Conservation (phyloP, 768 basidiomycete species). For the Leccinum longicurvipes region DNA sequence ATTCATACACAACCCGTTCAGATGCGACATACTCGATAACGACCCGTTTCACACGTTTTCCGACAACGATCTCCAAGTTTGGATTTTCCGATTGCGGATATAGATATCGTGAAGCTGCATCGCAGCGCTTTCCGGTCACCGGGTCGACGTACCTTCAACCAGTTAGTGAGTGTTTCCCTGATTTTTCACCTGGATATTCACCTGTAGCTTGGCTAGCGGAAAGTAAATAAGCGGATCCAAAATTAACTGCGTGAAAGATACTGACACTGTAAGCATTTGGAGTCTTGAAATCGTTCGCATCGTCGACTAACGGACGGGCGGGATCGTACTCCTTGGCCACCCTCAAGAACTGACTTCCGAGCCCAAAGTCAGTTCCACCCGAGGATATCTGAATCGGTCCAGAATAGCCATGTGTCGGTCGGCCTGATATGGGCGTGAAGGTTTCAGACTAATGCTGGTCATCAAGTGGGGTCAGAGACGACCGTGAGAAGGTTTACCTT, state of each 20-base stretch:
- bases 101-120: constrained; percentile 33
- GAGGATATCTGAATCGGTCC: constrained; percentile 25
- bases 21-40: neutral
- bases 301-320: constrained; percentile 39
- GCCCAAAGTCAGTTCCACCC: neutral
- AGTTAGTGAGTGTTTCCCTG: neutral
- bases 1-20: neutral
- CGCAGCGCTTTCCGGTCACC: constrained; percentile 33
- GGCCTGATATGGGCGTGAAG: constrained; percentile 30
- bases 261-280: constrained; percentile 20
- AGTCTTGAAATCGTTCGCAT: constrained; percentile 42
- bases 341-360: constrained; percentile 43
- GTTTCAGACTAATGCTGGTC: constrained; percentile 43
- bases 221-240: neutral
- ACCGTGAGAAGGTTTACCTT: constrained; percentile 38
- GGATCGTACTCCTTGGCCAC: constrained; percentile 46
- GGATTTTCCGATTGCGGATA: constrained; percentile 29
- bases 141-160: constrained; percentile 49
- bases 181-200: neutral
- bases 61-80: constrained; percentile 31
- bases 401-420: constrained; percentile 35
- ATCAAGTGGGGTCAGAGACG: constrained; percentile 28
- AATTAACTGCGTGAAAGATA: neutral
- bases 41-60: constrained; percentile 8
- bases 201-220: constrained; percentile 13